Evolutionary conservation across 768 basidiomycete genomes (phyloP), one percentile per base, ranked within the genome.

Genomic region (Cantharellus anzutake): DNA sequence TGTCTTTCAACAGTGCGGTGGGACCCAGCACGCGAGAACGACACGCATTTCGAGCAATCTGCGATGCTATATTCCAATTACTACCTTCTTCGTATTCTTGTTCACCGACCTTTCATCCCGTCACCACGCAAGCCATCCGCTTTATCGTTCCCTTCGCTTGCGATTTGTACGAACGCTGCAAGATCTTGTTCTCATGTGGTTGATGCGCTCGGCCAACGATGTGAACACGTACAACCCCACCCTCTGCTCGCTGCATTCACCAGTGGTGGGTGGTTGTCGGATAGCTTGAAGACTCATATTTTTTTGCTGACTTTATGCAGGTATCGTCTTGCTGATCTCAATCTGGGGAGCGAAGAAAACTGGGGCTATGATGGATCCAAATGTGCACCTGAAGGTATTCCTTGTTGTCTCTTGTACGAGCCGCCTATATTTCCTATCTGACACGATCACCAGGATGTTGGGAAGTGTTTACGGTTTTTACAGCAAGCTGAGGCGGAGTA

Each of bases 141-240:
- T 1, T 62, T 78, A 3, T 72, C 76, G 2, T 80, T 81, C 66
- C 83, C 83, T 5, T 85, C 82, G 0, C 73, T 85, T 29, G 81
- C 84, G 0, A 86, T 84, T 59, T 87, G 83, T 68, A 80, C 83
- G n/a, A 90, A 89, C 62, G 77, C 89, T 0, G 84, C 89, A 2
- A 74, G 86, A 4, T 86, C 84, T 1, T 82, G 78, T 61, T 78
- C 78, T 42, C 84, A 83, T 66, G 76, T 91, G 38, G 68, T 84
- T 20, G 85, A 88, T 63, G 71, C 78, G 2, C 75, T 78, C 57
- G 70, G 74, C 56, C 63, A 78, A 53, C 68, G 71, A 3, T 71
- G 57, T 41, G 60, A 56, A 66, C 62, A 50, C 66, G 55, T 66
- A 67, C 57, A 62, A 73, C 63, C 63, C 16, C 67, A 52, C 73